Percentiles rank a stretch among this genome's conserved stretches.
Conservation (phyloP, 495 filamentous ascomycete genomes). For the Daldinia grandis region DNA sequence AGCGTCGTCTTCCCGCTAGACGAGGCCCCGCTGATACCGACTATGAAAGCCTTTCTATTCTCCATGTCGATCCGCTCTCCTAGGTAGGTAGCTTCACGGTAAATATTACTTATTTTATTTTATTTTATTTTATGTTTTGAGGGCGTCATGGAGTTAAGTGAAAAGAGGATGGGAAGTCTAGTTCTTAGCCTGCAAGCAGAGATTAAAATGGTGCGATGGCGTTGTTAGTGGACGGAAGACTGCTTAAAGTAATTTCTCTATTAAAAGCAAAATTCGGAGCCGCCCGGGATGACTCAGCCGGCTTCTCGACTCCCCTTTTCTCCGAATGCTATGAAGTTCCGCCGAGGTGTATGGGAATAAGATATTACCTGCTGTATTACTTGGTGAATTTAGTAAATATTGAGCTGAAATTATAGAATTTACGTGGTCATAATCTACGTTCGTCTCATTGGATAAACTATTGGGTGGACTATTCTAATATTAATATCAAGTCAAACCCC, state of each 20-base stretch:
- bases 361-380: background rate
- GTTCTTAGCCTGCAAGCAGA: background rate
- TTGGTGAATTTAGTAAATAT: background rate
- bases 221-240: conserved; percentile 12
- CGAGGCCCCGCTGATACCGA: conserved; percentile 79
- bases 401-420: background rate
- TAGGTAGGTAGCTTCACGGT: background rate
- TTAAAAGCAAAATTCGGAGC: conserved; percentile 12
- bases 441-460: background rate
- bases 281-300: conserved; percentile 36
- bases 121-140: background rate
- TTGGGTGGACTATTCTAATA: background rate
- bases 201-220: conserved; percentile 19
- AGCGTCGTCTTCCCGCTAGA: conserved; percentile 84
- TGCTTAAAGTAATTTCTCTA: background rate
- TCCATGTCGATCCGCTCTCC: conserved; percentile 35
- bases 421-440: background rate
- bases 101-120: background rate
- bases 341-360: background rate
- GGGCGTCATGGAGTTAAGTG: background rate
- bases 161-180: background rate
- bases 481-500: background rate
- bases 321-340: background rate
- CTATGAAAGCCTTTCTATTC: conserved; percentile 61
- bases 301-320: background rate